phyloP scores from a whole-genome alignment of 169 alveolate genomes.

The Cystoisospora suis region DNA sequence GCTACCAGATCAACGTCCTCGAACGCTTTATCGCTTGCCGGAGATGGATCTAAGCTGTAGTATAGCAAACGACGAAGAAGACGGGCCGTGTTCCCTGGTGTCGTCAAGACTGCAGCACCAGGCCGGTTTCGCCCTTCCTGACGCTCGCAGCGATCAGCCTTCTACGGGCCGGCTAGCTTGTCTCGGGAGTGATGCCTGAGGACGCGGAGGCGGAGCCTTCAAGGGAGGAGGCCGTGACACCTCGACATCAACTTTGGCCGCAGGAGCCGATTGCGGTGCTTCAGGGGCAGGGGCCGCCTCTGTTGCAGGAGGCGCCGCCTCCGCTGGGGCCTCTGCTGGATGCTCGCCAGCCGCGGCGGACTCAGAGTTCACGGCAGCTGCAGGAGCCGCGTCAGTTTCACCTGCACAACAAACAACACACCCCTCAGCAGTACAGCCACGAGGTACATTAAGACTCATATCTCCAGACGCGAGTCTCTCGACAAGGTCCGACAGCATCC shows the following conservation, averaged over 20 bases:
- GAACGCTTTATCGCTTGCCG: no score
- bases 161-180: no score
- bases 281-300: no score
- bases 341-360: neutral
- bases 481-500: no score
- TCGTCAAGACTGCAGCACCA: no score
- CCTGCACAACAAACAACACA: slow-evolving; percentile 2
- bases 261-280: no score
- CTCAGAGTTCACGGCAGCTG: neutral
- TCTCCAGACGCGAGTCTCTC: neutral
- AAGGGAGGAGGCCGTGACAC: neutral
- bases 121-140: no score
- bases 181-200: neutral
- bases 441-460: neutral
- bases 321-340: neutral
- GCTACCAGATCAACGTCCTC: no score
- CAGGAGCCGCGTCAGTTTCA: neutral
- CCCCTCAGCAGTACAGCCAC: neutral
- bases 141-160: no score
- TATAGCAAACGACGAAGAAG: no score
- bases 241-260: neutral
- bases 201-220: slow-evolving; percentile 17
- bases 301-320: neutral
- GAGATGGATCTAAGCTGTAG: no score
- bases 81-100: no score